A percentile compares a stretch with the other conserved stretches of the same genome.
These are phyloP conservation scores for Chloris gayana DNA, from an alignment of 176 grass and related monocot genomes.

Conservation along the genomic window DNA sequence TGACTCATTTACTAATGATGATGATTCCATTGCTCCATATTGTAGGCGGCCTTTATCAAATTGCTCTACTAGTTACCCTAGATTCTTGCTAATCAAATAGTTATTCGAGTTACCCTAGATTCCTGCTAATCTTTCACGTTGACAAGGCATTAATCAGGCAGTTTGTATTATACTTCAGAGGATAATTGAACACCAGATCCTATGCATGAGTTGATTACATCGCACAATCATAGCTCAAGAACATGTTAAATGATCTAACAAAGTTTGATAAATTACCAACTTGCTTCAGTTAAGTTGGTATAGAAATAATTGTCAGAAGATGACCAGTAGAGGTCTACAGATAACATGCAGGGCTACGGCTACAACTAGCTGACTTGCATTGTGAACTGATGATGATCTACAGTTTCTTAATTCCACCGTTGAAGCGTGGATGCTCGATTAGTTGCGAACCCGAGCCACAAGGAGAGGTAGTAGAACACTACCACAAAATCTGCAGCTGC, in stretches of 20 bases:
- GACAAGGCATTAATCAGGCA: conserved; percentile 27
- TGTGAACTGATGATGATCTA: neutral
- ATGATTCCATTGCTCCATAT: neutral
- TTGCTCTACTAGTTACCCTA: conserved; percentile 1
- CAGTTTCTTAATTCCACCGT: neutral
- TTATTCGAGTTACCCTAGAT: conserved; percentile 27
- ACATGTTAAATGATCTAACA: neutral
- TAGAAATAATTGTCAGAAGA: neutral
- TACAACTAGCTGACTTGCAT: neutral
- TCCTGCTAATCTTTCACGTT: conserved; percentile 32
- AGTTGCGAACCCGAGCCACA: neutral
- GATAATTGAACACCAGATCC: conserved; percentile 9
- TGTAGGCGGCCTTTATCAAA: conserved; percentile 4
- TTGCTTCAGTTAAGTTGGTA: conserved; percentile 10
- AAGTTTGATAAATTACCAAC: neutral
- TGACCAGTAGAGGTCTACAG: neutral
- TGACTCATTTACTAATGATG: conserved; percentile 6
- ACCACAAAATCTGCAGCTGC: neutral
- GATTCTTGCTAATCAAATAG: conserved; percentile 23
- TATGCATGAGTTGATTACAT: neutral
- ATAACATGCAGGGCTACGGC: neutral
- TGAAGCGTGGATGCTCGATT: neutral
- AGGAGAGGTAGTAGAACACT: neutral
- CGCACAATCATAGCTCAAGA: neutral
- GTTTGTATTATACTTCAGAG: neutral